Percentiles rank a stretch among this genome's conserved stretches.
Conservation (phyloP, 176 grass and related monocot genomes). For the Elaeis guineensis region DNA sequence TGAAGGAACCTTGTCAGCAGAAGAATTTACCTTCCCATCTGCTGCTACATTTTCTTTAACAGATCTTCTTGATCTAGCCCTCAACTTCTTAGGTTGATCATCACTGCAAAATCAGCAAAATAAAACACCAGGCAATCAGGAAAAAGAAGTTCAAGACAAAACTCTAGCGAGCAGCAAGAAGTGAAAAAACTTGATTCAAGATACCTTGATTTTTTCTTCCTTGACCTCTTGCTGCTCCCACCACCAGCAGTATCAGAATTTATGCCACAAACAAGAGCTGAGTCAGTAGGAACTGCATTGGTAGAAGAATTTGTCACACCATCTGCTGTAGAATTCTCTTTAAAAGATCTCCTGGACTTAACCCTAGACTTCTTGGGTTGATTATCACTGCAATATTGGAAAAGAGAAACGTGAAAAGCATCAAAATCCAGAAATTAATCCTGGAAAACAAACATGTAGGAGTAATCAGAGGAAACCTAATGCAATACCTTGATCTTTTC, state of each 20-base stretch:
- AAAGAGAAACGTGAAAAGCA: neutral
- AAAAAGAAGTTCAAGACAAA: neutral
- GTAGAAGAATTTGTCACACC: conserved; percentile 9
- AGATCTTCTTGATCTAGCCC: no score
- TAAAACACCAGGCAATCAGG: no score
- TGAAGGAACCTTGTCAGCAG: neutral
- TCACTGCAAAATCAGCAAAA: no score
- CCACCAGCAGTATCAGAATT: neutral
- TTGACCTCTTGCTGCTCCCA: neutral
- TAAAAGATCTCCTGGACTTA: neutral
- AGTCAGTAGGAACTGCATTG: conserved; percentile 6
- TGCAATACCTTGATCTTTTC: conserved; percentile 42
- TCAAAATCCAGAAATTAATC: neutral
- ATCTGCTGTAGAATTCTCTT: neutral
- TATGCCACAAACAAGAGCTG: conserved; percentile 12
- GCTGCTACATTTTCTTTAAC: neutral
- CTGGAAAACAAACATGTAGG: no score
- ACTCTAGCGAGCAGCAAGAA: neutral
- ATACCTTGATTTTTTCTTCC: conserved; percentile 6
- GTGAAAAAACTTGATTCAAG: neutral
- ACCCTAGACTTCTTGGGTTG: conserved; percentile 4
- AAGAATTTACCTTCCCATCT: neutral
- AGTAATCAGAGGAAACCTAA: no score
- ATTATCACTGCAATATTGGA: neutral
- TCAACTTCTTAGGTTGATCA: no score